phyloP scores from a whole-genome alignment of 176 grass and related monocot genomes.

The Carex myosuroides region DNA sequence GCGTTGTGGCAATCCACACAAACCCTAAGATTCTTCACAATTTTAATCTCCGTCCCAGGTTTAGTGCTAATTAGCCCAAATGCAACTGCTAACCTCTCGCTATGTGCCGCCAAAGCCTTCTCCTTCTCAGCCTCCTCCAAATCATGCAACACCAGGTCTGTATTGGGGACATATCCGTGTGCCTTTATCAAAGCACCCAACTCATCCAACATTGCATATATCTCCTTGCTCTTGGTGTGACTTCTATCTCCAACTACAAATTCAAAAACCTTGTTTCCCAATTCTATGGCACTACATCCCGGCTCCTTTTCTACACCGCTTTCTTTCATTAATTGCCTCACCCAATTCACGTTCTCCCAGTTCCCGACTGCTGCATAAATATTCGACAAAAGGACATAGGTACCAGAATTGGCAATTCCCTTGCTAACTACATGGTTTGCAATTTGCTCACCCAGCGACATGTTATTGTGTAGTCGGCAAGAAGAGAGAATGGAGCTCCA shows the following conservation, averaged over 20 bases:
- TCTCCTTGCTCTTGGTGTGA: slow-evolving; percentile 50
- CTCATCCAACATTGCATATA: slow-evolving; percentile 69
- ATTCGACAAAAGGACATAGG: slow-evolving; percentile 70
- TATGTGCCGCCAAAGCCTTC: slow-evolving; percentile 60
- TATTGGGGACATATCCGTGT: slow-evolving; percentile 60
- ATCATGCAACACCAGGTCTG: slow-evolving; percentile 68
- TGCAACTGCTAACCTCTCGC: slow-evolving; percentile 81
- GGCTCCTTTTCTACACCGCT: slow-evolving; percentile 66
- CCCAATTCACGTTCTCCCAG: slow-evolving; percentile 46
- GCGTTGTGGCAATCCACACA: slow-evolving; percentile 80
- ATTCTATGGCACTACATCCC: slow-evolving; percentile 70
- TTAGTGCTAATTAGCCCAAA: slow-evolving; percentile 71
- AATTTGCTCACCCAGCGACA: slow-evolving; percentile 55
- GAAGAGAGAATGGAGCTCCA: slow-evolving; percentile 70
- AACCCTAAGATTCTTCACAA: slow-evolving; percentile 76
- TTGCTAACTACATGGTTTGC: slow-evolving; percentile 52
- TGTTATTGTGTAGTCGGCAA: slow-evolving; percentile 69
- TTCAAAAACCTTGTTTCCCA: slow-evolving; percentile 52
- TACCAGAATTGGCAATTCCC: slow-evolving; percentile 64
- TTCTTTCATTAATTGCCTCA: slow-evolving; percentile 71
- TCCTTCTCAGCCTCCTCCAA: slow-evolving; percentile 57
- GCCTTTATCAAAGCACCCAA: slow-evolving; percentile 48
- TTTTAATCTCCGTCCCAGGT: slow-evolving; percentile 60
- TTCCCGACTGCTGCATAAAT: slow-evolving; percentile 72
- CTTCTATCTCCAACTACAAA: slow-evolving; percentile 75